phyloP scores from a whole-genome alignment of 2,329 filamentous ascomycete species.

The Calonectria montana region DNA sequence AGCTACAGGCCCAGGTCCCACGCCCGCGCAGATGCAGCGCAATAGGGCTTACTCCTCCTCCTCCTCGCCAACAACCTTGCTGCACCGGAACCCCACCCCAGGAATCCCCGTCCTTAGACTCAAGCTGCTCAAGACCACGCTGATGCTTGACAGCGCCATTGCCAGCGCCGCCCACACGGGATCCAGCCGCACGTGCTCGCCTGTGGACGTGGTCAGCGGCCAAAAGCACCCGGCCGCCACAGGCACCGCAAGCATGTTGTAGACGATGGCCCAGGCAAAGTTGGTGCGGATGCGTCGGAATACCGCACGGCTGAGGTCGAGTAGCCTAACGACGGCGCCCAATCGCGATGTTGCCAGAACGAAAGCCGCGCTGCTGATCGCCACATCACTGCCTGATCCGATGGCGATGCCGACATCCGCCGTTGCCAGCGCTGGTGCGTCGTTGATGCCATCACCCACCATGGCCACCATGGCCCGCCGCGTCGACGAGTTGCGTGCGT shows the following conservation, averaged over 20 bases:
- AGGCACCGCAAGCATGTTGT: conserved; percentile 82
- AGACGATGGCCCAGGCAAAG: conserved; percentile 86
- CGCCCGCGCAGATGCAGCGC: background rate
- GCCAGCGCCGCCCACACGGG: conserved; percentile 90
- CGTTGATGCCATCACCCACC: conserved; percentile 91
- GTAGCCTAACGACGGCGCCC: conserved; percentile 75
- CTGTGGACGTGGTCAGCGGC: conserved; percentile 58
- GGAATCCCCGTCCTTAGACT: conserved; percentile 68
- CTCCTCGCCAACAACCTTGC: conserved; percentile 26
- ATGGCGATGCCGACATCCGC: conserved; percentile 89
- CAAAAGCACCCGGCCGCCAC: conserved; percentile 86
- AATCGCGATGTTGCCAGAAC: conserved; percentile 82
- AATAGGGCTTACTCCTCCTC: conserved; percentile 2
- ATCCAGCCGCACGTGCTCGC: conserved; percentile 72
- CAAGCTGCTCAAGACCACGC: conserved; percentile 86
- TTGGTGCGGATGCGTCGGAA: conserved; percentile 86
- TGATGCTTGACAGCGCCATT: conserved; percentile 93
- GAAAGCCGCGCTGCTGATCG: conserved; percentile 84
- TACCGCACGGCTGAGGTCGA: conserved; percentile 77
- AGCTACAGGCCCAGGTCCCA: background rate
- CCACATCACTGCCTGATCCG: conserved; percentile 85
- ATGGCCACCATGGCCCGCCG: conserved; percentile 75
- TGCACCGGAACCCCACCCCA: conserved; percentile 55
- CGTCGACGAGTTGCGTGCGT: conserved; percentile 46
- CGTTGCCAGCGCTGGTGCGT: conserved; percentile 82